Evolutionary conservation across 2,329 filamentous ascomycete species (phyloP).

Genomic region (Trichoderma simmonsii): DNA sequence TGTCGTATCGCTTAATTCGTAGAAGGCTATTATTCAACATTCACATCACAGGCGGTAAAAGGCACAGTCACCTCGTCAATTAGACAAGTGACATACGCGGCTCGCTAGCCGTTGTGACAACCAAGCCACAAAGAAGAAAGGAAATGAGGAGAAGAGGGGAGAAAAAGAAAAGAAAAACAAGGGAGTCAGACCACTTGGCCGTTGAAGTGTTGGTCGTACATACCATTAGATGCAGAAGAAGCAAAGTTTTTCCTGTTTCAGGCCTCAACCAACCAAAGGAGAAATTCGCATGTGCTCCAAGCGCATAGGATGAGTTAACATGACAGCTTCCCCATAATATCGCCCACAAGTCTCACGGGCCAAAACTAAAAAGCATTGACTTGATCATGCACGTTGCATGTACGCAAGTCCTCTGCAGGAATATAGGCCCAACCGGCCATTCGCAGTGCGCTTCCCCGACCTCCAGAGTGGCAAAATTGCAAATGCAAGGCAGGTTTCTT

Average conservation of each 20-base stretch:
- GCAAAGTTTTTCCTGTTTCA: background rate
- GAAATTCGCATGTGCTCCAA: background rate
- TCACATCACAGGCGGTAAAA: background rate
- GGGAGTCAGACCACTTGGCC: background rate
- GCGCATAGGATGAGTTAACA: background rate
- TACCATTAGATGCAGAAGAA: conserved; percentile 1
- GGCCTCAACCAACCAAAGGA: background rate
- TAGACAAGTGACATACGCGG: background rate
- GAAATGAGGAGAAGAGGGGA: background rate
- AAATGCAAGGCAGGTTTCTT: background rate
- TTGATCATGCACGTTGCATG: conserved; percentile 14
- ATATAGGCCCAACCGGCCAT: background rate
- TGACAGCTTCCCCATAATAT: background rate
- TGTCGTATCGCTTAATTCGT: background rate
- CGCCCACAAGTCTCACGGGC: background rate
- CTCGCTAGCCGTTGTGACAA: background rate
- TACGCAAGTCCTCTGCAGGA: conserved; percentile 6
- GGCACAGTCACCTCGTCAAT: background rate
- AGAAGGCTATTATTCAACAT: background rate
- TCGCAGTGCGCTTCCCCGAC: background rate
- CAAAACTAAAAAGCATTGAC: background rate
- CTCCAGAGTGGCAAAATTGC: background rate
- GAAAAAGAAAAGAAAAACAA: background rate
- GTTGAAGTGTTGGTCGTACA: background rate
- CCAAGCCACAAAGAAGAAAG: background rate